Base-by-base conservation (phyloP, 768 basidiomycete genomes). In the Candolleomyces eurysporus region DNA sequence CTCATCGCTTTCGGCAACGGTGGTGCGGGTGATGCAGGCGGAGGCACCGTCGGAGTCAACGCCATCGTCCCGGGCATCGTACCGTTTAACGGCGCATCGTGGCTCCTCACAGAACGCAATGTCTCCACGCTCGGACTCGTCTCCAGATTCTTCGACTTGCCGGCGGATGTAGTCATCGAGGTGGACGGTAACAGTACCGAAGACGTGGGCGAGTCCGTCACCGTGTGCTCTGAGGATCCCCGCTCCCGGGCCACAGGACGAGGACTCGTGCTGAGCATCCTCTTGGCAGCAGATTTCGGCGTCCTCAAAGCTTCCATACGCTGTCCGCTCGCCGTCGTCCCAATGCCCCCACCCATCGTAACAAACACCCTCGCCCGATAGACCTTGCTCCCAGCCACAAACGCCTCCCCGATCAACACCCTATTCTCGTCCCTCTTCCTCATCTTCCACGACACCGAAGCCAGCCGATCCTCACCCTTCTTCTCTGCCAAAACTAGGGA, bases 401-500 rank as follows among this genome's bases (percentile, higher is more conserved):
- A 91, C 48, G 67, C 75, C n/a, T 83, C 82, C 19, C 76, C 70
- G n/a, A 91, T 71, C 67, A 90, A 73, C 46, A 79, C 75, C 62
- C 88, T 79, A 57, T 73, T 79, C 48, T 85, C 81, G 64, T 92
- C 90, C 55, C 82, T 81, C 68, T 76, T 79, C 69, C 77, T 80
- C 49, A 91, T 64, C 64, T 78, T 84, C 90, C 90, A 92, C 4
- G 79, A 76, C n/a, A 77, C 59, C 13, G 63, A 57, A n/a, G 59
- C 65, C 36, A 64, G 65, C 60, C 77, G 73, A 42, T 83, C 82
- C 53, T 83, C 81, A 14, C 73, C 71, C 64, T 80, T 82, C 68
- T 81, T 79, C 62, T 86, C 84, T 13, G 78, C 79, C 48, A 90
- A 68, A 8, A 87, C 75, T 64, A 92, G 62, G 0, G 86, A 88